Base-by-base conservation (phyloP, 164 flowering plant genomes). In the Akebia trifoliata region DNA sequence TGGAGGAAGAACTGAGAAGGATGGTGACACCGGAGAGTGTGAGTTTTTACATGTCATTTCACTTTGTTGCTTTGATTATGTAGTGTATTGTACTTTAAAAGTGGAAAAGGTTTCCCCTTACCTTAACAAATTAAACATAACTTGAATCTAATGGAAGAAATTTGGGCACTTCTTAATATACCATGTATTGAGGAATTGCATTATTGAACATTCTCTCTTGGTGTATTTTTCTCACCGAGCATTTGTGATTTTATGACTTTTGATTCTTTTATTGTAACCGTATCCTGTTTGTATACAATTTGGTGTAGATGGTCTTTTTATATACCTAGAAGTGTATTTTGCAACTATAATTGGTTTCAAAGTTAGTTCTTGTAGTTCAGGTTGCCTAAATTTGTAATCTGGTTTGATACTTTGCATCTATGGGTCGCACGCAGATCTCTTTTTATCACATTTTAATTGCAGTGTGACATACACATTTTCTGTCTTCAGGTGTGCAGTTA, bases 1-100 rank as follows among this genome's bases (percentile, higher is more conserved):
- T 79, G 28, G 97, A 92, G 73, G 93, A 87, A 71, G 94, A 85
- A 51, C 75, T 86, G 59, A 76, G 90, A 69, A 82, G 91, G 64
- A 67, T 82, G 84, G 86, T 93, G 69, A 66, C 87, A 43, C 98
- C 98, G 20, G 98, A 93, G 73, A 80, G 78, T 76, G 95, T 93
- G 69, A 84, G 91, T 74, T 50, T 59, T 47, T 43, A 32, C 54
- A 20, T 60, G 50, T 0, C 15, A 31, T 26, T 52, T n/a, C 44
- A 22, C 54, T n/a, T 7, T 11, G 22, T 43, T 5, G 2, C 4
- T 43, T 4, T 43, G 21, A 20, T 0, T 20, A 17, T 43, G 47
- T 18, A 3, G 25, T 43, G 3, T 6, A n/a, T n/a, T n/a, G n/a
- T n/a, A 44, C 25, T 44, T 20, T 10, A 20, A 9, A 24, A 11